A percentile compares a stretch with the other conserved stretches of the same genome.
phyloP scores from a whole-genome alignment of 768 basidiomycete species.

The Lactarius akahatsu region DNA sequence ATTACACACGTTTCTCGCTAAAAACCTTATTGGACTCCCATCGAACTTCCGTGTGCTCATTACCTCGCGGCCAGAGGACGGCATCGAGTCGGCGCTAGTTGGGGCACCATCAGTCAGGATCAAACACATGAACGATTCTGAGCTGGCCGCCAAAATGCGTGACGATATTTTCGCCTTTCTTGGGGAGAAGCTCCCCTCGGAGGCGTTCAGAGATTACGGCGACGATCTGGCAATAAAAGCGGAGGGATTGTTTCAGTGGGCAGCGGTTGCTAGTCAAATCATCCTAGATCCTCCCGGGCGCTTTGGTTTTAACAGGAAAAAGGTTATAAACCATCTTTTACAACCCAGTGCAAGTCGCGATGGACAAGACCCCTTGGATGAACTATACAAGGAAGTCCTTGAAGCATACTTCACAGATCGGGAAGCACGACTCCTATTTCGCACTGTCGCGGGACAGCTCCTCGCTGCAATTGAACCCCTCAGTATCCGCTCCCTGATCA shows the following conservation, averaged over 20 bases:
- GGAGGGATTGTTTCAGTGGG: conserved; percentile 8
- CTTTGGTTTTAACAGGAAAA: neutral
- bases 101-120: neutral
- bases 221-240: neutral
- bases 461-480: neutral
- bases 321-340: neutral
- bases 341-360: neutral
- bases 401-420: neutral
- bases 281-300: neutral
- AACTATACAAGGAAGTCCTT: neutral
- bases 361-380: conserved; percentile 1
- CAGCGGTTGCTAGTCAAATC: neutral
- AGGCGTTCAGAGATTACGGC: neutral
- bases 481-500: neutral
- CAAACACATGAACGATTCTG: neutral
- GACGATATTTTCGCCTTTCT: conserved; percentile 1
- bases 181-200: neutral
- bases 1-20: conserved; percentile 3
- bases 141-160: neutral
- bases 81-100: neutral
- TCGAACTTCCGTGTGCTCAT: neutral
- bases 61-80: neutral
- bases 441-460: conserved; percentile 1
- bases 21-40: neutral
- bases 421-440: neutral